Evolutionary conservation across 192 early-diverging fungal species (phyloP).

Genomic region (Coemansia sp.): DNA sequence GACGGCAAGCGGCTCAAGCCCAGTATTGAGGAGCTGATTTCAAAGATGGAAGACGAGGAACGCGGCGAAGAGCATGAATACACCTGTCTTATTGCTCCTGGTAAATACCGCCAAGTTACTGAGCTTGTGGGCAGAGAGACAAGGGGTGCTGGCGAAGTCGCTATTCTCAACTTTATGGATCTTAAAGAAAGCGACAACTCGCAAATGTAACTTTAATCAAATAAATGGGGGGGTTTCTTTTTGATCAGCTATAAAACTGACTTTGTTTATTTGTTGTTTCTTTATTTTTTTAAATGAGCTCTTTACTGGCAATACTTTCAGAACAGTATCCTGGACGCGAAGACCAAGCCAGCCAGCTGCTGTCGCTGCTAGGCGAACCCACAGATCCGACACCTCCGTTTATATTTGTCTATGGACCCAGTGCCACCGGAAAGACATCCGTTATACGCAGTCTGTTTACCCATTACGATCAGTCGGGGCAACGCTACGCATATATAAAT

Average conservation of each 20-base stretch:
- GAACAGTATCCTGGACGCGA: constrained; percentile 30
- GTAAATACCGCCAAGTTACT: constrained; percentile 79
- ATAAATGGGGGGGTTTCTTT: not conserved
- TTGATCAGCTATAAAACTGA: not conserved
- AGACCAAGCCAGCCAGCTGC: constrained; percentile 36
- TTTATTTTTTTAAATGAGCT: not conserved
- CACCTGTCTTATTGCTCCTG: constrained; percentile 80
- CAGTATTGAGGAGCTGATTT: constrained; percentile 63
- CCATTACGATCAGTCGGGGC: constrained; percentile 21
- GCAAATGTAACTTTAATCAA: constrained; percentile 45
- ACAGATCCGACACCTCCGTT: constrained; percentile 43
- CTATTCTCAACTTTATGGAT: constrained; percentile 79
- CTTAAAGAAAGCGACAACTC: constrained; percentile 67
- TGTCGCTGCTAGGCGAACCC: constrained; percentile 33
- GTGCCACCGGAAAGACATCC: constrained; percentile 61
- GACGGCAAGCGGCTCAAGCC: constrained; percentile 88
- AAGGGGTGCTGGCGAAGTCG: constrained; percentile 85
- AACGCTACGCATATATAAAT: constrained; percentile 57
- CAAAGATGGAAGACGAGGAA: constrained; percentile 76
- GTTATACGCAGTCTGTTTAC: constrained; percentile 42
- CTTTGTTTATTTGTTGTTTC: not conserved
- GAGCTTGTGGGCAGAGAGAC: constrained; percentile 82
- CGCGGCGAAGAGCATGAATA: constrained; percentile 51
- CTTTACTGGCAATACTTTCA: not conserved
- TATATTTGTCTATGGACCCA: constrained; percentile 59